Conservation (phyloP, 1,284 basidiomycete species). For the Pseudozyma tsukubaensis region DNA sequence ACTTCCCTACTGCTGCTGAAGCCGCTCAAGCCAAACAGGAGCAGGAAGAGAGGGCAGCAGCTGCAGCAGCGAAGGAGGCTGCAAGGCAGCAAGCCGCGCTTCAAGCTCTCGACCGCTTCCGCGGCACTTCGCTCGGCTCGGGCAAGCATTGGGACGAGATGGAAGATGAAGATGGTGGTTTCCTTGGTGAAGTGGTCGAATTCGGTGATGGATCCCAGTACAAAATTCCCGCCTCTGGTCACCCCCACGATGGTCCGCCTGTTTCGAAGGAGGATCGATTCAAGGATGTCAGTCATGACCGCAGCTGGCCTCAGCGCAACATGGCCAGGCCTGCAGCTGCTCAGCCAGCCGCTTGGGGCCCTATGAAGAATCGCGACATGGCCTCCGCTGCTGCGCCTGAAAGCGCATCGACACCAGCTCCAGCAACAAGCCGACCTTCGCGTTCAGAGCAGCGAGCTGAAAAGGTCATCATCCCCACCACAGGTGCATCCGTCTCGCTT, state of each 20-base stretch:
- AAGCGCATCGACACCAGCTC: constrained; percentile 2
- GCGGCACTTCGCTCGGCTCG: constrained; percentile 54
- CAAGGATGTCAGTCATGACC: constrained; percentile 61
- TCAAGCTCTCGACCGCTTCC: constrained; percentile 63
- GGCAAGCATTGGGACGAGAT: constrained; percentile 68
- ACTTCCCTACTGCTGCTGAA: constrained; percentile 68
- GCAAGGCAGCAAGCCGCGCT: constrained; percentile 54
- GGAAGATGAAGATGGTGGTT: constrained; percentile 63
- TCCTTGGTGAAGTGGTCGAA: constrained; percentile 65
- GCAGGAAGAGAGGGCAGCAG: constrained; percentile 60
- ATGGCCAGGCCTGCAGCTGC: constrained; percentile 14
- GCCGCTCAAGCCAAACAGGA: constrained; percentile 58
- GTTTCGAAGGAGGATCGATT: constrained; percentile 64
- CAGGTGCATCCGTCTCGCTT: constrained; percentile 47
- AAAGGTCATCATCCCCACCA: constrained; percentile 49
- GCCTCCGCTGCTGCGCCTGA: constrained; percentile 19
- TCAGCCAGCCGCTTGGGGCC: constrained; percentile 28
- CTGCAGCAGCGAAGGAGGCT: constrained; percentile 55
- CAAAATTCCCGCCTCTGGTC: constrained; percentile 54
- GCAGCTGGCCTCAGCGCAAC: constrained; percentile 57
- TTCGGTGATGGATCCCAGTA: constrained; percentile 68
- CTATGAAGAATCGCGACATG: constrained; percentile 28
- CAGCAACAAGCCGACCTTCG: constrained; percentile 17
- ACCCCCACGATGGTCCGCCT: constrained; percentile 34
- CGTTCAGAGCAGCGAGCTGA: constrained; percentile 43